A percentile compares a stretch with the other conserved stretches of the same genome.
Conservation (phyloP, 345 rosid species). For the Eucalyptus lansdowneana region DNA sequence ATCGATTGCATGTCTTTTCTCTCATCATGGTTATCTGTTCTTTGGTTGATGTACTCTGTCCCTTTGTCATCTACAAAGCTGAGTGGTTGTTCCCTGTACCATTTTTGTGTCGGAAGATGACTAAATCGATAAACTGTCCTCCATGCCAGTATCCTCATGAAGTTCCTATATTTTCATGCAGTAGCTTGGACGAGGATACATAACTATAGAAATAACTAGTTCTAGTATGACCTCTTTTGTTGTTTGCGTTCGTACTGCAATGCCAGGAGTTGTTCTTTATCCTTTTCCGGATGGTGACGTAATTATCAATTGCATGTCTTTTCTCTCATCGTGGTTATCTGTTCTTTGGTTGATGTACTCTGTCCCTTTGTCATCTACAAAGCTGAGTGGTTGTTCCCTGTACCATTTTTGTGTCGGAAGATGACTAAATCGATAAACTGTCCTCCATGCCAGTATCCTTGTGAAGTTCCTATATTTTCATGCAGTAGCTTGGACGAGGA, state of each 20-base stretch:
- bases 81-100: not conserved
- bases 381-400: slow-evolving; percentile 2
- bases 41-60: not conserved
- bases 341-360: not conserved
- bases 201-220: not conserved
- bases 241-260: not conserved
- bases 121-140: not conserved
- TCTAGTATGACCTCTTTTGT: not conserved
- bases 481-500: not conserved
- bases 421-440: slow-evolving; percentile 5
- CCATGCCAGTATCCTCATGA: not conserved
- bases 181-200: not conserved
- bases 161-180: not conserved
- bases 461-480: not conserved
- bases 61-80: slow-evolving; percentile 17
- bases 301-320: not conserved
- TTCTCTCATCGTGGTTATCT: not conserved
- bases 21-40: not conserved
- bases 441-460: not conserved
- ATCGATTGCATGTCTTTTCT: not conserved
- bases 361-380: slow-evolving; percentile 9
- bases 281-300: not conserved
- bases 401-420: slow-evolving; percentile 18
- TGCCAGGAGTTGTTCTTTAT: not conserved
- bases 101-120: slow-evolving; percentile 26